phyloP scores from a whole-genome alignment of 768 basidiomycete species.

The Mycena rosella region DNA sequence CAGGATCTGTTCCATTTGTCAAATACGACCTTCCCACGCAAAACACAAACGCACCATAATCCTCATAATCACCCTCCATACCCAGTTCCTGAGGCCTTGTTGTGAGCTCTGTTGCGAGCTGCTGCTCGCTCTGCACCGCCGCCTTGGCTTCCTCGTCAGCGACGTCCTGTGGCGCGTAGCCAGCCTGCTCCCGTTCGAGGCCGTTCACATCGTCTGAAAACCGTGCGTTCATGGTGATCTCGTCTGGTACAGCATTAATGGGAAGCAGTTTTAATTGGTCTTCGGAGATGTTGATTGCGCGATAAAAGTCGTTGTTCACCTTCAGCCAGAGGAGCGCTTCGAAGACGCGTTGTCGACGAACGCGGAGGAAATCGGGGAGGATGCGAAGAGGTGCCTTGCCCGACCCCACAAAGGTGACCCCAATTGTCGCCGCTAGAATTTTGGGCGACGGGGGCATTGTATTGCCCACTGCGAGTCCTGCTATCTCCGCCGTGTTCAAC shows the following conservation, averaged over 20 bases:
- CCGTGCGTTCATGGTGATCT: conserved; percentile 39
- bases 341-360: conserved; percentile 36
- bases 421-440: conserved; percentile 41
- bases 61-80: too few relatives aligned
- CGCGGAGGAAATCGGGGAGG: conserved; percentile 42
- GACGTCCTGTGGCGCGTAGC: conserved; percentile 43
- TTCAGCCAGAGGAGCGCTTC: conserved; percentile 51
- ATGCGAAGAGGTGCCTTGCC: conserved; percentile 35
- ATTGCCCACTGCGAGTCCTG: conserved; percentile 39
- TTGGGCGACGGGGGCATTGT: conserved; percentile 41
- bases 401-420: conserved; percentile 46
- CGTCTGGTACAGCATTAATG: conserved; percentile 46
- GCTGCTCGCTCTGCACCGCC: background rate
- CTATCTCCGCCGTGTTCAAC: conserved; percentile 38
- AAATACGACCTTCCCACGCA: background rate
- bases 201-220: conserved; percentile 36
- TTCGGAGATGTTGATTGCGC: conserved; percentile 38
- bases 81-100: too few relatives aligned
- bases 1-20: background rate
- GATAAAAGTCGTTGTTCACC: conserved; percentile 45
- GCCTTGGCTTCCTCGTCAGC: background rate
- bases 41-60: too few relatives aligned
- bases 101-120: background rate
- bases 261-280: conserved; percentile 43
- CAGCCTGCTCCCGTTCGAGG: conserved; percentile 42